Percentiles rank a stretch among this genome's conserved stretches.
These are phyloP conservation scores for Inosperma sp. DNA, from an alignment of 768 basidiomycete species.

Conservation along the genomic window DNA sequence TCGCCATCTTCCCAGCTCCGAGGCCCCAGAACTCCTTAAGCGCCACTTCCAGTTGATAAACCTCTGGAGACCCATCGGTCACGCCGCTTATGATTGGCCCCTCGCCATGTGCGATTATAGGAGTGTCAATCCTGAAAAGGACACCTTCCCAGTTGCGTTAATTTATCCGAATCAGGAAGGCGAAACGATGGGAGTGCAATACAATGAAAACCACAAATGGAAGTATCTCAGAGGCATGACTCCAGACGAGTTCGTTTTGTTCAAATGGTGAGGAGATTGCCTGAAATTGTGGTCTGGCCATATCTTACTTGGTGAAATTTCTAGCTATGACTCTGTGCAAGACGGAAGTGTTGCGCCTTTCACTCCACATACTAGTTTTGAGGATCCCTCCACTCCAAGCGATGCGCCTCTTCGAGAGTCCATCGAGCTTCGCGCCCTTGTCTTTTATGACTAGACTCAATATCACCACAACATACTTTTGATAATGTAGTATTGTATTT, in stretches of 20 bases:
- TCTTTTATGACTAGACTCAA: slow-evolving; percentile 51
- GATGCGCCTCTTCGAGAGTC: slow-evolving; percentile 50
- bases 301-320: neutral
- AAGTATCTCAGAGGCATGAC: slow-evolving; percentile 43
- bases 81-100: slow-evolving; percentile 47
- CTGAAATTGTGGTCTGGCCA: neutral
- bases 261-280: slow-evolving; percentile 44
- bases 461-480: too few relatives aligned
- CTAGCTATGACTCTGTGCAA: slow-evolving; percentile 31
- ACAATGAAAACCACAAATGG: slow-evolving; percentile 48
- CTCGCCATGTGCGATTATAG: slow-evolving; percentile 49
- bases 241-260: slow-evolving; percentile 46
- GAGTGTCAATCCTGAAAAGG: slow-evolving; percentile 37
- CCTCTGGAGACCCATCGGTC: slow-evolving; percentile 53
- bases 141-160: slow-evolving; percentile 42
- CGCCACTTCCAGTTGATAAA: slow-evolving; percentile 57
- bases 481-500: too few relatives aligned
- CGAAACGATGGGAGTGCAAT: slow-evolving; percentile 45
- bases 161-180: slow-evolving; percentile 49
- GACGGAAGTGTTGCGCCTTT: slow-evolving; percentile 48
- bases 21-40: slow-evolving; percentile 40
- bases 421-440: slow-evolving; percentile 57
- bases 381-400: slow-evolving; percentile 48
- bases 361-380: slow-evolving; percentile 62
- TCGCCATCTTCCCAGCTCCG: slow-evolving; percentile 44